Percentiles rank a stretch among this genome's conserved stretches.
These are phyloP conservation scores for Quercus parvula DNA, from an alignment of 306 rosid species.

Conservation along the genomic window DNA sequence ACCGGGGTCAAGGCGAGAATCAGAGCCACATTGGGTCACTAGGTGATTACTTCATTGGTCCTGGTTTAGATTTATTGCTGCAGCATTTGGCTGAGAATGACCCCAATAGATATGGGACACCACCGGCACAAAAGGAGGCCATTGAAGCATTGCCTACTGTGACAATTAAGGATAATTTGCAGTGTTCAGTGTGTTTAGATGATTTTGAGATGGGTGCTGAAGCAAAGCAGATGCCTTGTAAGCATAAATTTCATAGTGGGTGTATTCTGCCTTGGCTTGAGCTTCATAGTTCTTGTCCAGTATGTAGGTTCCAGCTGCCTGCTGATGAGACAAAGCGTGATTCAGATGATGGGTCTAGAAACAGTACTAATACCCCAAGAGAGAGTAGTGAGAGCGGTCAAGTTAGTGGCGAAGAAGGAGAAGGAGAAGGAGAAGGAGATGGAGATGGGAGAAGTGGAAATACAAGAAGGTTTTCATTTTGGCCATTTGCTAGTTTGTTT, in stretches of 20 bases:
- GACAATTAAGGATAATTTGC: slow-evolving; percentile 42
- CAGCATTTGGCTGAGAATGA: slow-evolving; percentile 86
- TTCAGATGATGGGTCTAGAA: slow-evolving; percentile 36
- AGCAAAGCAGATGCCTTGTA: slow-evolving; percentile 85
- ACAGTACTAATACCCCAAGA: slow-evolving; percentile 26
- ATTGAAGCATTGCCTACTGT: slow-evolving; percentile 65
- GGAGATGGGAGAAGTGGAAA: slow-evolving; percentile 42
- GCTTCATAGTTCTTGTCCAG: slow-evolving; percentile 85
- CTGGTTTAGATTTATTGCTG: slow-evolving; percentile 67
- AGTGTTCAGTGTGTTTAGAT: slow-evolving; percentile 79
- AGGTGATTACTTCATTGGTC: slow-evolving; percentile 72
- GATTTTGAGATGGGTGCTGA: slow-evolving; percentile 63
- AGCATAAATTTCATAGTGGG: slow-evolving; percentile 62
- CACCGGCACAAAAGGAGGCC: slow-evolving; percentile 73
- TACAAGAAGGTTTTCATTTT: slow-evolving; percentile 64
- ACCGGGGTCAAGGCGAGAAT: slow-evolving; percentile 35
- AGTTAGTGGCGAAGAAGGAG: slow-evolving; percentile 29
- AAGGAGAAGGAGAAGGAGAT: slow-evolving; percentile 24
- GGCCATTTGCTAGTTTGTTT: slow-evolving; percentile 73
- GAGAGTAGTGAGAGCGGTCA: slow-evolving; percentile 17
- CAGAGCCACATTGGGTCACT: slow-evolving; percentile 51
- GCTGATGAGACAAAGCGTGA: slow-evolving; percentile 54
- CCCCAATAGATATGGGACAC: slow-evolving; percentile 71
- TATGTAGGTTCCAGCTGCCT: slow-evolving; percentile 71
- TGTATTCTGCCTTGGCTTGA: slow-evolving; percentile 86